These are phyloP conservation scores for Yamadazyma kitorensis DNA, from an alignment of 805 yeast genomes.

Conservation along the genomic window DNA sequence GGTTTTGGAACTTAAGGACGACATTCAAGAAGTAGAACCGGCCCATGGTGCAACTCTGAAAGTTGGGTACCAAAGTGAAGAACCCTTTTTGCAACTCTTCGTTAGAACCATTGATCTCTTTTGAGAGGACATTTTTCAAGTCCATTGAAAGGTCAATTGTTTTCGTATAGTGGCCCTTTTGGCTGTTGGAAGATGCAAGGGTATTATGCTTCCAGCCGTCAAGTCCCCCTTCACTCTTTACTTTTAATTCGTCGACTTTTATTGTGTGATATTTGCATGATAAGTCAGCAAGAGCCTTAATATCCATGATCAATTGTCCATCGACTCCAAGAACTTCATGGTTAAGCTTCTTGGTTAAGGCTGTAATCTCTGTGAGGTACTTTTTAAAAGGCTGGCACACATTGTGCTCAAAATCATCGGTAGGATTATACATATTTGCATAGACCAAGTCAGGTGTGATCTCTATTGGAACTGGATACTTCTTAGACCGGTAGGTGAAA, in stretches of 20 bases:
- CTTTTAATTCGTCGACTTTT: constrained; percentile 16
- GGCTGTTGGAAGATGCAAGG: background rate
- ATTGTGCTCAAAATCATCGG: constrained; percentile 30
- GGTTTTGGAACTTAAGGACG: constrained; percentile 15
- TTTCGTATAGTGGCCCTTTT: constrained; percentile 5
- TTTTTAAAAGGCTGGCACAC: constrained; percentile 19
- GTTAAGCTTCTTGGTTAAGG: constrained; percentile 23
- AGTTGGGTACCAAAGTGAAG: constrained; percentile 36
- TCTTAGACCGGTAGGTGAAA: constrained; percentile 31
- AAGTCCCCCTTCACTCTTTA: background rate
- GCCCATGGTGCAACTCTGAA: constrained; percentile 35
- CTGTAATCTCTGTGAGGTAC: constrained; percentile 23
- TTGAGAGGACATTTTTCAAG: constrained; percentile 8
- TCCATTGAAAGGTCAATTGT: constrained; percentile 9
- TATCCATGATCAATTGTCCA: constrained; percentile 26
- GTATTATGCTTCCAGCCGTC: constrained; percentile 4
- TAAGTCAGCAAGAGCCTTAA: constrained; percentile 33
- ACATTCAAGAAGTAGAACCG: constrained; percentile 34
- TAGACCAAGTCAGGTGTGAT: constrained; percentile 37
- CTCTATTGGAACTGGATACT: constrained; percentile 34
- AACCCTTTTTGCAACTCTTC: constrained; percentile 13
- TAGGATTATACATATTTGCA: constrained; percentile 21
- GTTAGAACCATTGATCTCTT: constrained; percentile 24
- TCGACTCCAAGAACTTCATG: constrained; percentile 29
- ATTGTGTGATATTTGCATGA: constrained; percentile 30